These are phyloP conservation scores for Grammothele lineata DNA, from an alignment of 768 basidiomycete genomes.

Conservation along the genomic window DNA sequence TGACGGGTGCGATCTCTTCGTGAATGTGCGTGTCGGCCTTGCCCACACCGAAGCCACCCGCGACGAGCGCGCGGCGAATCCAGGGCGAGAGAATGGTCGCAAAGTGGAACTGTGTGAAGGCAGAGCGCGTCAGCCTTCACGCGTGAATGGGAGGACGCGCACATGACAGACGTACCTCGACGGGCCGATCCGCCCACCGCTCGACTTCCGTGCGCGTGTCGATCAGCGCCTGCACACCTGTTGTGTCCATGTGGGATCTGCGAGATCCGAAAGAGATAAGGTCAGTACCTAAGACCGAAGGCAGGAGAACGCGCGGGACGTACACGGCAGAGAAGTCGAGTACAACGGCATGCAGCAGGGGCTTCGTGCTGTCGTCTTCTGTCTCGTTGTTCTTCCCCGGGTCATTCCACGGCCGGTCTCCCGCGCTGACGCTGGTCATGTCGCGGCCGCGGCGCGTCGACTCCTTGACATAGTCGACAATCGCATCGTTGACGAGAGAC, in stretches of 20 bases:
- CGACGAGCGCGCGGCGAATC: slow-evolving; percentile 82
- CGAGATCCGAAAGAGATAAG: not conserved
- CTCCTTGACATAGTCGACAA: slow-evolving; percentile 79
- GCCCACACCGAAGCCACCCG: slow-evolving; percentile 84
- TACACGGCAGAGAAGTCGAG: slow-evolving; percentile 87
- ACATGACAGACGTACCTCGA: slow-evolving; percentile 36
- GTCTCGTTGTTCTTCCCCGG: slow-evolving; percentile 55
- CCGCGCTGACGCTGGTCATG: slow-evolving; percentile 51
- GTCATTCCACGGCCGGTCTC: slow-evolving; percentile 92
- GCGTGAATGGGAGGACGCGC: not conserved
- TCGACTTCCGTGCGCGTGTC: slow-evolving; percentile 84
- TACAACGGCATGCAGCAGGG: slow-evolving; percentile 77
- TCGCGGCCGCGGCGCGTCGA: slow-evolving; percentile 74
- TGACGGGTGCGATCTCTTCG: slow-evolving; percentile 72
- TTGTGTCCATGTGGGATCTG: slow-evolving; percentile 86
- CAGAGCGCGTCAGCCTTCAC: not conserved
- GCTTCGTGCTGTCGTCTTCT: slow-evolving; percentile 47
- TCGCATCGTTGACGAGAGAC: slow-evolving; percentile 57
- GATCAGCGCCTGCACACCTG: slow-evolving; percentile 83
- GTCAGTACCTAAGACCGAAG: not conserved
- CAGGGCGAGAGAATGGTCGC: slow-evolving; percentile 85
- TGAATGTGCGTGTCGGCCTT: slow-evolving; percentile 34
- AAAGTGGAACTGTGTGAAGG: slow-evolving; percentile 69
- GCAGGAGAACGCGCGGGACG: slow-evolving; percentile 21
- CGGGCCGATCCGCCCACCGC: slow-evolving; percentile 70